Base-by-base conservation (phyloP, 2,329 filamentous ascomycete genomes). In the Reticulascus tulasneorum region DNA sequence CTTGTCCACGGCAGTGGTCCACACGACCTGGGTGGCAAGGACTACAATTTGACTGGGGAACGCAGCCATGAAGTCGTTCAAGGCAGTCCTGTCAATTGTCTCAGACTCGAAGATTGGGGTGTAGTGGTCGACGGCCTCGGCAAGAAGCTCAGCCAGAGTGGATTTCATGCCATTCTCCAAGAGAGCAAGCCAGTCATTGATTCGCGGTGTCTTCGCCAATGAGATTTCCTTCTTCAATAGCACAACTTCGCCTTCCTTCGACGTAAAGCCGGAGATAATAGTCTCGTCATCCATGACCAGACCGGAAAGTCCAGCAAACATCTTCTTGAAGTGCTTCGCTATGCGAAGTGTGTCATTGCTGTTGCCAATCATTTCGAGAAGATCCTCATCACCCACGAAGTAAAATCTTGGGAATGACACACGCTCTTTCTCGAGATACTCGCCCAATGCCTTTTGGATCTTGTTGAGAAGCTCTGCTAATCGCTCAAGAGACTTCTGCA, bases 261-360 rank as follows among this genome's bases (percentile, higher is more conserved):
- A 98, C 3, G 85, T 93, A 52, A 97, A 91, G 7, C 89, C 91
- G 18, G 84, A 83, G 46, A 99, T 97, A 44, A 87, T 80, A 18
- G 82, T 79, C 51, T 96, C 86, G 36, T 97, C 89, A 48, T 94
- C 88, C 71, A 96, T 91, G 26, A 90, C 71, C 23, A 98, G 75
- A 4, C 93, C 93, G 5, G 84, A 91, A 30, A 98, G 73, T 44
- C 93, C 93, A 46, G 94, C 93, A 70, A 99, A 99, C 93, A 99
- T 99, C 72, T 99, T 99, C 61, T 94, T 91, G 71, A 99, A 89
- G 67, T 99, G 94, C 61, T 98, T 98, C 25, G 93, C 88, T 48
- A 98, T 94, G 36, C 93, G 89, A 42, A 93, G 68, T 9, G 91
- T 95, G 55, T 99, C 93, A 54, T 96, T 96, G 66, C 91, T 97